Base-by-base conservation (phyloP, 495 filamentous ascomycete species). In the Parathielavia hyrcaniae region DNA sequence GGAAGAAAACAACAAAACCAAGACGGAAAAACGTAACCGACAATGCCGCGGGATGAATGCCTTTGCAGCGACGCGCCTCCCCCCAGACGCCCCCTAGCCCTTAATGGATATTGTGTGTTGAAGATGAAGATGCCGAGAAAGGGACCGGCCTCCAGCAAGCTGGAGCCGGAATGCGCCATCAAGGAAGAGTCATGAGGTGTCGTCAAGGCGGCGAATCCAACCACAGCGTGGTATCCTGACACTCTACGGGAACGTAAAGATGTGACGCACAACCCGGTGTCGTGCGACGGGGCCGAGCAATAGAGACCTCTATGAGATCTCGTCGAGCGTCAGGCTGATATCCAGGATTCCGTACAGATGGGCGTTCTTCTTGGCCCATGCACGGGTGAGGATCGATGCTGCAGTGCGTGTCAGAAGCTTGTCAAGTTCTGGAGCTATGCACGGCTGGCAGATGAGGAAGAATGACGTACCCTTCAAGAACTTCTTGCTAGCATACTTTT, bases 401-500 rank as follows among this genome's bases (percentile, higher is more conserved):
- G 62, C 45, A 52, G 14, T 38, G 30, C 41, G 56, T 19, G 57
- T 73, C 61, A 74, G 62, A 22, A 47, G 35, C 8, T 9, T 19
- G 55, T 69, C 39, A 72, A 44, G 50, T 57, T 41, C 30, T 26
- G 55, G 5, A 38, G 53, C 3, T 8, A 20, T 34, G 23, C 20
- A 14, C n/a, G 53, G 5, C 12, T 7, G 35, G 35, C 17, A 0
- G 3, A 30, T 7, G 4, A 9, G 50, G 4, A 22, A 44, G 26
- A n/a, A 9, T 53, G 32, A 35, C 59, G 50, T 82, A 91, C 93
- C 92, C 77, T 97, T 97, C 66, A 97, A 73, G 74, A 96, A 98
- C 73, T 92, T 95, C 78, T 97, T 97, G 81, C 90, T 93, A 16
- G 95, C 93, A 67, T 98, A 98, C 71, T 98, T 98, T 80, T 92